phyloP scores from a whole-genome alignment of 192 early-diverging fungal species.

The Dissophora globulifera region DNA sequence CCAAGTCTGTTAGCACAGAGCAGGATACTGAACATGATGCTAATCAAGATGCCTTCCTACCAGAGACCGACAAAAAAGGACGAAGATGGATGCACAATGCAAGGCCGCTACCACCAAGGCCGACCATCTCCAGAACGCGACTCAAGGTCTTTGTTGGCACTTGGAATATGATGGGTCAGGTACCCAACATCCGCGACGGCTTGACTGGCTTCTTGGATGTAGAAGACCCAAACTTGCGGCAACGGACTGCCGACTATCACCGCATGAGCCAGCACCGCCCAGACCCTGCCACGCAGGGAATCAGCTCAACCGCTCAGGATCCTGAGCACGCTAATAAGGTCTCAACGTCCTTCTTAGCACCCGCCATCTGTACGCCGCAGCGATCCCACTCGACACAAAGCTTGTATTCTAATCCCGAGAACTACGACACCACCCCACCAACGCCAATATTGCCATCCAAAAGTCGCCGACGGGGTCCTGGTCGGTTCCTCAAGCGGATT shows the following conservation, averaged over 20 bases:
- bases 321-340: not conserved
- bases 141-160: constrained; percentile 67
- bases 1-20: not conserved
- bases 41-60: not conserved
- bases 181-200: constrained; percentile 44
- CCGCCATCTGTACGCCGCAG: not conserved
- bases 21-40: not conserved
- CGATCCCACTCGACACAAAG: too few species aligned
- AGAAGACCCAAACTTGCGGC: not conserved
- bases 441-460: not conserved
- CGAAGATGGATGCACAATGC: not conserved
- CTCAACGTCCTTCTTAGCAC: not conserved
- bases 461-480: not conserved
- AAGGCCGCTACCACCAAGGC: constrained; percentile 10
- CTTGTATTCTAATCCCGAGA: too few species aligned
- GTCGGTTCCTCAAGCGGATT: not conserved
- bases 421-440: not conserved
- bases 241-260: not conserved
- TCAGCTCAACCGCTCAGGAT: not conserved
- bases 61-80: not conserved
- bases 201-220: constrained; percentile 52
- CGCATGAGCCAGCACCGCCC: too few species aligned
- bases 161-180: constrained; percentile 66
- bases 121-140: constrained; percentile 47
- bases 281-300: too few species aligned